Conservation (phyloP, 257 asterid species). For the Solanum gracilifrons region DNA sequence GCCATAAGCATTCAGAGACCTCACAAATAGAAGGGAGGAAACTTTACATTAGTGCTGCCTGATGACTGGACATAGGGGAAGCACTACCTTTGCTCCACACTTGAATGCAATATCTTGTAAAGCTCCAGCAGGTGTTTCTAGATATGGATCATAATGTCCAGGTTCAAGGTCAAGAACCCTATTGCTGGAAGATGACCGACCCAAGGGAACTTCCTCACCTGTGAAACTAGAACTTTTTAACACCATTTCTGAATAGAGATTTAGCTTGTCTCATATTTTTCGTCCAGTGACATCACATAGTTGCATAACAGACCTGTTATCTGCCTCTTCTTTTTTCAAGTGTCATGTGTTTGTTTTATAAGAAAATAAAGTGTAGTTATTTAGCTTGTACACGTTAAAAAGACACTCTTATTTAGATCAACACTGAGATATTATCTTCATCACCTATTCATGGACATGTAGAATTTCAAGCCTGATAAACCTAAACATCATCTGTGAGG, state of each 20-base stretch:
- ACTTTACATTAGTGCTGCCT: not conserved
- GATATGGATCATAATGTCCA: slow-evolving; percentile 60
- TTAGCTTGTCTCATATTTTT: not conserved
- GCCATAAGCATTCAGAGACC: slow-evolving; percentile 18
- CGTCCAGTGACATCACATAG: not conserved
- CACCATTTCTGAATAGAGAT: not conserved
- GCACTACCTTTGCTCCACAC: slow-evolving; percentile 82
- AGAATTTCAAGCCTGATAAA: not conserved
- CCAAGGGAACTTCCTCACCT: slow-evolving; percentile 56
- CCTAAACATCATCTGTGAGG: not conserved
- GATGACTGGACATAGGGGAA: not conserved
- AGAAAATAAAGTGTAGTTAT: not conserved
- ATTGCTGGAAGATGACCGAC: slow-evolving; percentile 39
- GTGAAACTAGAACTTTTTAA: slow-evolving; percentile 11
- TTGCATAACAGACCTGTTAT: not conserved
- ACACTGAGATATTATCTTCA: not conserved
- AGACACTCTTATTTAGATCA: not conserved
- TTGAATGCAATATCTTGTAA: slow-evolving; percentile 73
- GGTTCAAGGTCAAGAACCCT: slow-evolving; percentile 68
- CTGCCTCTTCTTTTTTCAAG: not conserved
- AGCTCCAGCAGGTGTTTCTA: slow-evolving; percentile 54
- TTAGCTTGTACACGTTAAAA: not conserved
- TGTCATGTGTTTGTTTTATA: not conserved
- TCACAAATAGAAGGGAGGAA: not conserved
- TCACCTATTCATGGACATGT: not conserved